Percentiles rank a stretch among this genome's conserved stretches.
These are phyloP conservation scores for Candolleomyces eurysporus DNA, from an alignment of 768 basidiomycete genomes.

Conservation along the genomic window DNA sequence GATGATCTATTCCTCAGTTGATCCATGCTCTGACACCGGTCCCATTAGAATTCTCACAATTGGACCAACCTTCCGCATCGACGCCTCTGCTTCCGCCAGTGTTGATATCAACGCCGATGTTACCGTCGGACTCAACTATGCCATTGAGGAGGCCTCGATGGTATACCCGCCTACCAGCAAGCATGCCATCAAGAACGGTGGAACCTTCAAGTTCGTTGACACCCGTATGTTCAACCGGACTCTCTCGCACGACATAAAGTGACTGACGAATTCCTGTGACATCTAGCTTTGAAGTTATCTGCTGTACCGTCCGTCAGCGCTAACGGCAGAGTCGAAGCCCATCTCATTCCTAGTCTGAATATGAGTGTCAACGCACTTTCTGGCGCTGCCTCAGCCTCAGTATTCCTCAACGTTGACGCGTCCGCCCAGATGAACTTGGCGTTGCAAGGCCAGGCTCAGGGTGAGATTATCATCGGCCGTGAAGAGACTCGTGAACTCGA, in stretches of 20 bases:
- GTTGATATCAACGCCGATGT: conserved; percentile 37
- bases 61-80: conserved; percentile 44
- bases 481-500: background rate
- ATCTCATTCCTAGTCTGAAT: conserved; percentile 45
- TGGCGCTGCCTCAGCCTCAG: conserved; percentile 28
- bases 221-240: conserved; percentile 33
- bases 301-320: conserved; percentile 36
- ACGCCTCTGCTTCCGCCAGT: conserved; percentile 29
- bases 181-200: conserved; percentile 10
- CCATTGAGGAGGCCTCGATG: conserved; percentile 35
- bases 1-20: background rate
- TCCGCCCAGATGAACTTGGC: conserved; percentile 26
- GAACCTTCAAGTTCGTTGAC: conserved; percentile 32
- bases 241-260: background rate
- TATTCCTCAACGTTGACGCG: conserved; percentile 41
- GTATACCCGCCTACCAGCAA: conserved; percentile 37
- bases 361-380: conserved; percentile 41
- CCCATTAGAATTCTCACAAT: conserved; percentile 37
- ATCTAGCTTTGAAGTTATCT: conserved; percentile 35
- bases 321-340: conserved; percentile 38
- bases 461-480: background rate
- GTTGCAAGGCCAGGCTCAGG: conserved; percentile 15
- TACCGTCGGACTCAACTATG: conserved; percentile 40
- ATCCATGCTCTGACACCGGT: background rate
- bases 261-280: background rate